These are phyloP conservation scores for Pestalotiopsis sp. DNA, from an alignment of 2,329 filamentous ascomycete genomes.

Conservation along the genomic window DNA sequence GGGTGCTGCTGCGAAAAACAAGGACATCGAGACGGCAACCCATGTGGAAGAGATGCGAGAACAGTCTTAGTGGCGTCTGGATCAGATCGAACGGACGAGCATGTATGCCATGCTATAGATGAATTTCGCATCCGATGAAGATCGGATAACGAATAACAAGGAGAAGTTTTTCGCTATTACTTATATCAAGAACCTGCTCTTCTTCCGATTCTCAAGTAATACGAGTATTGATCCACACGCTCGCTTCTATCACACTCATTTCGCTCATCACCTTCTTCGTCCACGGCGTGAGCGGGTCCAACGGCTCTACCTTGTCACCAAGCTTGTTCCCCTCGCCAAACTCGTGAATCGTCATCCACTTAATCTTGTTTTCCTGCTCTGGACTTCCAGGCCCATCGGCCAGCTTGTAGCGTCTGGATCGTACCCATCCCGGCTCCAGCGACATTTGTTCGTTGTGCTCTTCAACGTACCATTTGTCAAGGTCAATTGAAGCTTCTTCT, in stretches of 20 bases:
- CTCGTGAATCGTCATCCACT: slow-evolving; percentile 13
- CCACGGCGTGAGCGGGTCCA: slow-evolving; percentile 9
- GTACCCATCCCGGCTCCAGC: slow-evolving; percentile 6
- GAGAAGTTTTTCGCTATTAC: too few relatives aligned
- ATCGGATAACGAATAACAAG: too few relatives aligned
- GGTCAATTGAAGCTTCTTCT: not conserved
- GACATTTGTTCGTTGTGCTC: slow-evolving; percentile 16
- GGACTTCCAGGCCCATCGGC: not conserved
- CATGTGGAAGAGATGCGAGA: not conserved
- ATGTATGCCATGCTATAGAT: not conserved
- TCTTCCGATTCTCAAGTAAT: not conserved
- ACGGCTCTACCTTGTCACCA: not conserved
- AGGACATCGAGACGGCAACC: not conserved
- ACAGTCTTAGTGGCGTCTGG: not conserved
- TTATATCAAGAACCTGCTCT: not conserved
- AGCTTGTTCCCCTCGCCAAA: slow-evolving; percentile 11
- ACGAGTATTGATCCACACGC: slow-evolving; percentile 1
- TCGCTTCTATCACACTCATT: slow-evolving; percentile 4
- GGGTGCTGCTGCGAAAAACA: not conserved
- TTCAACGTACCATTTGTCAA: slow-evolving; percentile 12
- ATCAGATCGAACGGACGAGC: not conserved
- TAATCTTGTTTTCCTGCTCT: not conserved
- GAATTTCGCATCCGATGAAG: not conserved
- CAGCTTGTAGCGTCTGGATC: slow-evolving; percentile 12
- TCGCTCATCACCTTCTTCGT: slow-evolving; percentile 10